A percentile compares a stretch with the other conserved stretches of the same genome.
Evolutionary conservation across 192 early-diverging fungal species (phyloP).

Genomic region (Cetraspora pellucida): DNA sequence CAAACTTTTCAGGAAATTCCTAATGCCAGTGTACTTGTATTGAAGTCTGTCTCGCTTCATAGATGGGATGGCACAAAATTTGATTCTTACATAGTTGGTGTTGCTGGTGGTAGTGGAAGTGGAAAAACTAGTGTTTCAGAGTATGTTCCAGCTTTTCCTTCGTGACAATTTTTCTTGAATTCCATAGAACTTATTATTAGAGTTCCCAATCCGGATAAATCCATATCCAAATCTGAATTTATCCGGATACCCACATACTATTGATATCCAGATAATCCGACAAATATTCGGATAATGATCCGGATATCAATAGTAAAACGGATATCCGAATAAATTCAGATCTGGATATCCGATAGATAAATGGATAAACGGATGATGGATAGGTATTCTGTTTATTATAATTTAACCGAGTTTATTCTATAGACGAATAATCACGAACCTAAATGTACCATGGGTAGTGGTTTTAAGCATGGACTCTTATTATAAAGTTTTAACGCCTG

Average conservation of each 20-base stretch:
- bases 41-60: background rate
- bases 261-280: too few species aligned
- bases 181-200: background rate
- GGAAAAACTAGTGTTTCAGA: slow-evolving; percentile 82
- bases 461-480: slow-evolving; percentile 96
- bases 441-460: slow-evolving; percentile 84
- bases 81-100: slow-evolving; percentile 70
- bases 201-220: too few species aligned
- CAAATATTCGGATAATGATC: too few species aligned
- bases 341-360: too few species aligned
- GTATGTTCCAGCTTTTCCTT: slow-evolving; percentile 34
- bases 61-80: slow-evolving; percentile 64
- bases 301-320: too few species aligned
- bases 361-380: too few species aligned
- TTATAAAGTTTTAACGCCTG: slow-evolving; percentile 81
- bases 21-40: background rate
- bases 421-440: slow-evolving; percentile 67
- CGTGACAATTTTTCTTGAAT: background rate
- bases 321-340: too few species aligned
- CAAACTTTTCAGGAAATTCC: background rate
- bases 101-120: slow-evolving; percentile 83
- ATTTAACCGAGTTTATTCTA: background rate
- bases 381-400: slow-evolving; percentile 1
- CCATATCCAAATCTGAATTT: too few species aligned
- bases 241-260: too few species aligned